Evolutionary conservation across 2,329 filamentous ascomycete genomes (phyloP).

Genomic region (Paecilomyces formosus): DNA sequence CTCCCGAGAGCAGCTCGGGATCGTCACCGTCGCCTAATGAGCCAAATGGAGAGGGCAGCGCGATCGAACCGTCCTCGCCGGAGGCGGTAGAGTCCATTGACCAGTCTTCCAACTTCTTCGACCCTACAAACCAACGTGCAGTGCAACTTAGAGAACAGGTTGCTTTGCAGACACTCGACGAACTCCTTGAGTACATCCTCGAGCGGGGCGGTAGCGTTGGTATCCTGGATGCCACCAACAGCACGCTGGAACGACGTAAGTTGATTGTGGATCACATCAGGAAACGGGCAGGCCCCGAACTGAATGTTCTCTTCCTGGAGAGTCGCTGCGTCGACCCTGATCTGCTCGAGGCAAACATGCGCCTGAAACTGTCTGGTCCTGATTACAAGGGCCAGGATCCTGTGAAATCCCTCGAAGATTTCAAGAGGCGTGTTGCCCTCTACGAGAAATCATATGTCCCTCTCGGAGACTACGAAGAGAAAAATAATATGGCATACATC

Average conservation of each 20-base stretch:
- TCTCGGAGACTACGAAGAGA: conserved; percentile 83
- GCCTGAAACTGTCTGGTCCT: conserved; percentile 86
- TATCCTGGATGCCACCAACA: conserved; percentile 96
- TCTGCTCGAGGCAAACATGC: conserved; percentile 92
- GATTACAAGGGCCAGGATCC: conserved; percentile 96
- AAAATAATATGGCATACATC: conserved; percentile 86
- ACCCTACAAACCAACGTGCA: conserved; percentile 77
- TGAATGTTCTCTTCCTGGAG: conserved; percentile 92
- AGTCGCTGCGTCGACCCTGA: conserved; percentile 81
- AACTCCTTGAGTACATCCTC: conserved; percentile 83
- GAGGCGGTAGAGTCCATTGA: conserved; percentile 64
- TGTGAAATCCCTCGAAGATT: conserved; percentile 73
- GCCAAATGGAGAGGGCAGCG: conserved; percentile 8
- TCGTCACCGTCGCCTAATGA: conserved; percentile 3
- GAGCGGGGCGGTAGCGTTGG: conserved; percentile 78
- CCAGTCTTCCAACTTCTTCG: conserved; percentile 89
- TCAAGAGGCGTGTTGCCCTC: conserved; percentile 82
- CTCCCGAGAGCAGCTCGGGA: conserved; percentile 13
- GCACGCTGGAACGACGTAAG: conserved; percentile 77
- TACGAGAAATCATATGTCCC: conserved; percentile 94
- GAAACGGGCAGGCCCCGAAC: conserved; percentile 68
- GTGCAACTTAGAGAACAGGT: conserved; percentile 82
- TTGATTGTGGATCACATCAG: conserved; percentile 78
- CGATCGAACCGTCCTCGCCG: conserved; percentile 16
- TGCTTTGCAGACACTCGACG: conserved; percentile 84